A percentile compares a stretch with the other conserved stretches of the same genome.
Conservation (phyloP, 495 filamentous ascomycete species). For the Penicillium psychrofluorescens region DNA sequence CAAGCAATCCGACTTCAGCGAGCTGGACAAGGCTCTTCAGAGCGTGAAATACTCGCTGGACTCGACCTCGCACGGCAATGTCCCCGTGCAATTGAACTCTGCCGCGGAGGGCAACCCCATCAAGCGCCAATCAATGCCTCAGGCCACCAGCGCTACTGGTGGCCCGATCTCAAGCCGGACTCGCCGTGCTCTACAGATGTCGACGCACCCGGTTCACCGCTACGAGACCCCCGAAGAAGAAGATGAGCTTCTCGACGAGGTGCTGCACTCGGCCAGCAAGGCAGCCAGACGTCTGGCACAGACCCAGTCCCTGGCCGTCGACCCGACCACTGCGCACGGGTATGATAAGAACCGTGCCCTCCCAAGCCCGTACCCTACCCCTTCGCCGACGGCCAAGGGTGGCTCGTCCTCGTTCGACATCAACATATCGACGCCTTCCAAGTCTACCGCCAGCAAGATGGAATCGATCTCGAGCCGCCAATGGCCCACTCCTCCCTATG, state of each 20-base stretch:
- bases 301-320: conserved; percentile 30
- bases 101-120: conserved; percentile 44
- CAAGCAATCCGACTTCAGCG: conserved; percentile 38
- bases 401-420: conserved; percentile 57
- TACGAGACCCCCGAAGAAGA: conserved; percentile 97
- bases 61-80: conserved; percentile 37
- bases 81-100: conserved; percentile 38
- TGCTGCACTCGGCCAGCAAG: conserved; percentile 50
- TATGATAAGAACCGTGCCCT: conserved; percentile 45
- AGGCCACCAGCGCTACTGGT: conserved; percentile 44
- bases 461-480: conserved; percentile 53
- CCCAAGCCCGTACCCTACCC: conserved; percentile 83
- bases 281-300: conserved; percentile 48
- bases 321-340: conserved; percentile 36
- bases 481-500: conserved; percentile 95
- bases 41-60: conserved; percentile 60
- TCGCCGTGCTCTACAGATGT: conserved; percentile 68
- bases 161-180: conserved; percentile 78
- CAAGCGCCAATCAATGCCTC: conserved; percentile 70
- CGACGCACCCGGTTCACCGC: conserved; percentile 63
- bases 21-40: conserved; percentile 75
- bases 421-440: conserved; percentile 34
- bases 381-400: conserved; percentile 79
- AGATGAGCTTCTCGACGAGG: conserved; percentile 91
- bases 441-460: conserved; percentile 56